Base-by-base conservation (phyloP, 768 basidiomycete species). In the Xerocomellus amylosporus region DNA sequence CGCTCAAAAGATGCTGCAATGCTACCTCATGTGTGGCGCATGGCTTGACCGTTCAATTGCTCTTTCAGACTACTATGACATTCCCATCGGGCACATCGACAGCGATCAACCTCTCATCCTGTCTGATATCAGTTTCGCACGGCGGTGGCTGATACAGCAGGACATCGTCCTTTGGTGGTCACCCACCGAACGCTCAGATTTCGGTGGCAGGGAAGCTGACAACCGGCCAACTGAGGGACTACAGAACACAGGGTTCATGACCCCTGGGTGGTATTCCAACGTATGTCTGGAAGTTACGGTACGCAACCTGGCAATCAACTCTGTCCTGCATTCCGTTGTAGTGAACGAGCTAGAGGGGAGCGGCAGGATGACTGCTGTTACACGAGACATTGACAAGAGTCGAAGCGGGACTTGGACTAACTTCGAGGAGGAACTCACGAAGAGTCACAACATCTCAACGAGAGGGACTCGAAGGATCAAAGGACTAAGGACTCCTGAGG, bases 141-240 rank as follows among this genome's bases (percentile, higher is more conserved):
- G 96, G 38, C 84, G 24, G 24, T 4, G 90, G 39, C 73, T 98
- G 49, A 75, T 87, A 30, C 85, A 87, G 44, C 92, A 98, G 58
- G 97, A 98, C 64, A 85, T 91, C 64, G 77, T 98, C 4, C 76
- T 99, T 4, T 99, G 97, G 97, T 99, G 97, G 97, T 96, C 97
- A 9, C 80, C 88, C 2, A 83, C 87, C 4, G 85, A 91, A 30
- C 81, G 82, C 19, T 95, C 97, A 4, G 97, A 99, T 72, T 78
- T 98, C 0, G 97, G 97, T 33, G 97, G 97, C 4, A 81, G 87
- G 46, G 94, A 99, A 67, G 85, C 92, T 44, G 96, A 98, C 70
- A 81, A 80, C 49, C 79, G 87, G 43, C 82, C 85, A 1, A 73
- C 79, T 1, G 90, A 92, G 54, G 93, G 95, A 41, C 74, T 92